A percentile compares a stretch with the other conserved stretches of the same genome.
phyloP scores from a whole-genome alignment of 1,284 basidiomycete genomes.

The Puccinia sorghi region DNA sequence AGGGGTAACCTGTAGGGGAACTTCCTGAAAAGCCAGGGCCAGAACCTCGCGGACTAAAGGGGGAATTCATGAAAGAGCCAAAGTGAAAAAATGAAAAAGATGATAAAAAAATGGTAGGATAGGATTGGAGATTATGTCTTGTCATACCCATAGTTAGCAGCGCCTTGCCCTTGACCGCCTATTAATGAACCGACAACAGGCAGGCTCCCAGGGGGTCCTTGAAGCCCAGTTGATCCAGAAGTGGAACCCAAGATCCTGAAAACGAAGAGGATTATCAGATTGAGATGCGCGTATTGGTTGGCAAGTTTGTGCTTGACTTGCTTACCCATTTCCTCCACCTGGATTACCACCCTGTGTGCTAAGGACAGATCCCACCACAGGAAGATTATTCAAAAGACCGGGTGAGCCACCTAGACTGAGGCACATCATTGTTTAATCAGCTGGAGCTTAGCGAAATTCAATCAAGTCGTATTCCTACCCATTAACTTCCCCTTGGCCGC shows the following conservation, averaged over 20 bases:
- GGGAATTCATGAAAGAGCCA: too few relatives aligned
- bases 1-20: too few relatives aligned
- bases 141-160: background rate
- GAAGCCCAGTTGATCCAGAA: background rate
- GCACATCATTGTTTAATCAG: too few relatives aligned
- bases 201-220: background rate
- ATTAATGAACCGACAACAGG: background rate
- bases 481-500: background rate
- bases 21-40: too few relatives aligned
- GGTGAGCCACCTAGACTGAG: background rate
- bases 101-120: too few relatives aligned
- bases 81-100: too few relatives aligned
- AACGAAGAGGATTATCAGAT: background rate
- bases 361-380: background rate
- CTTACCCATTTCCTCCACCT: constrained; percentile 8
- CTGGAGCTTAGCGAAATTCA: background rate
- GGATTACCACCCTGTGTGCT: background rate
- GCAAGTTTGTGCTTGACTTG: background rate
- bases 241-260: background rate
- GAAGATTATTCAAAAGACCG: background rate
- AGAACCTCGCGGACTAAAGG: too few relatives aligned
- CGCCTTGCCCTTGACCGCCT: background rate
- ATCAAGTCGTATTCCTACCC: background rate
- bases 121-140: too few relatives aligned
- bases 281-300: background rate